These are phyloP conservation scores for Metschnikowia santaceciliae DNA, from an alignment of 805 yeast species.

Conservation along the genomic window DNA sequence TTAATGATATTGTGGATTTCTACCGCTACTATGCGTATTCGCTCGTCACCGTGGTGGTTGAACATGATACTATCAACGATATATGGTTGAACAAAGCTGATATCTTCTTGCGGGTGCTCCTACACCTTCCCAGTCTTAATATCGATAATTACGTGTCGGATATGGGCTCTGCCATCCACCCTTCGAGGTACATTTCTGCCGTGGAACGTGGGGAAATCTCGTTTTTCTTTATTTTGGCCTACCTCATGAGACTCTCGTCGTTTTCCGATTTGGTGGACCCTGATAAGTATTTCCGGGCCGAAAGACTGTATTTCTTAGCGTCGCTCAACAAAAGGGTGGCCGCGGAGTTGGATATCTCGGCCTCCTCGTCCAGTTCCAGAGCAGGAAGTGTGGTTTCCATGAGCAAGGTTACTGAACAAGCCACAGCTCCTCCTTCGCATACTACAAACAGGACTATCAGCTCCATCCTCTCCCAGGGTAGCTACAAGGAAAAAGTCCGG, in stretches of 20 bases:
- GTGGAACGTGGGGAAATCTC: conserved; percentile 16
- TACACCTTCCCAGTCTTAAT: conserved; percentile 15
- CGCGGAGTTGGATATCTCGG: conserved; percentile 15
- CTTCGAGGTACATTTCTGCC: conserved; percentile 6
- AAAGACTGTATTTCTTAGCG: conserved; percentile 9
- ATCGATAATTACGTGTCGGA: conserved; percentile 10
- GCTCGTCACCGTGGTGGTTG: conserved; percentile 11
- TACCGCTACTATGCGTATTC: conserved; percentile 14
- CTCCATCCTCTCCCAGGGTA: conserved; percentile 14
- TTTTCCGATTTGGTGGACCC: conserved; percentile 9
- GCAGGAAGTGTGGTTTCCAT: conserved; percentile 15
- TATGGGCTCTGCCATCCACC: background rate
- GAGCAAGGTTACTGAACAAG: conserved; percentile 2
- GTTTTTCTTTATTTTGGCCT: conserved; percentile 13
- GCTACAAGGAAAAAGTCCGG: conserved; percentile 16
- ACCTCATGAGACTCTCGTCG: conserved; percentile 8
- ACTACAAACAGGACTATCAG: conserved; percentile 6
- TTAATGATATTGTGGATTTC: conserved; percentile 12
- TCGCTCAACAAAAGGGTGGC: conserved; percentile 12
- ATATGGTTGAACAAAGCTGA: conserved; percentile 11
- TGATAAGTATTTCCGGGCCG: conserved; percentile 5
- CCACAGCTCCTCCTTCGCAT: background rate
- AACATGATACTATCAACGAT: conserved; percentile 8
- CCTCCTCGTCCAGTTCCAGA: conserved; percentile 15
- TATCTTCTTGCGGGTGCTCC: conserved; percentile 11